Evolutionary conservation across 345 rosid species (phyloP).

Genomic region (Triadica sebifera): DNA sequence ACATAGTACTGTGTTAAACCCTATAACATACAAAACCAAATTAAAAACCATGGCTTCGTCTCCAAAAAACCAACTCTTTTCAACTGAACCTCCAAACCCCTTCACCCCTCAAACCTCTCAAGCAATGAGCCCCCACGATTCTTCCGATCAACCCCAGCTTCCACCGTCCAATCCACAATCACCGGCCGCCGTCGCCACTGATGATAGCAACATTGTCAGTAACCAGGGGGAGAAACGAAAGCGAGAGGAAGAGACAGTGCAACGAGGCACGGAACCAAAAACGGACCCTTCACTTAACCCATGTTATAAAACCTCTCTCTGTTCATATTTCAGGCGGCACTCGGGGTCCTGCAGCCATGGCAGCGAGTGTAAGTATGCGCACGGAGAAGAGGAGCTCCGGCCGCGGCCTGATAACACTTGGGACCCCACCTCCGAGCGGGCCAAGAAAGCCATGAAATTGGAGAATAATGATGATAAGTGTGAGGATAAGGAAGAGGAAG

Average conservation of each 20-base stretch:
- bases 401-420: slow-evolving; percentile 74
- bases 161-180: slow-evolving; percentile 29
- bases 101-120: background rate
- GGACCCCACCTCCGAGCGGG: slow-evolving; percentile 93
- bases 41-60: slow-evolving; percentile 28
- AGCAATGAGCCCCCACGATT: slow-evolving; percentile 22
- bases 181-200: background rate
- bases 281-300: slow-evolving; percentile 34
- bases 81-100: slow-evolving; percentile 30
- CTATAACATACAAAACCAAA: background rate
- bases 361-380: slow-evolving; percentile 70
- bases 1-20: no score
- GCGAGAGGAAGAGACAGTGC: slow-evolving; percentile 36
- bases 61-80: slow-evolving; percentile 34
- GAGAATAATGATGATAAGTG: slow-evolving; percentile 28
- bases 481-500: slow-evolving; percentile 27
- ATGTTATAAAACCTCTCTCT: slow-evolving; percentile 70
- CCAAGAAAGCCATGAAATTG: slow-evolving; percentile 51
- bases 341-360: slow-evolving; percentile 70
- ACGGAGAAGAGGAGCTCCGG: slow-evolving; percentile 83
- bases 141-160: slow-evolving; percentile 15
- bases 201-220: background rate
- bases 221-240: slow-evolving; percentile 60
- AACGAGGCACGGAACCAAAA: slow-evolving; percentile 17
- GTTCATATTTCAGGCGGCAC: slow-evolving; percentile 75